Evolutionary conservation across 1,284 basidiomycete genomes (phyloP).

Genomic region (Apiotrichum porosum): DNA sequence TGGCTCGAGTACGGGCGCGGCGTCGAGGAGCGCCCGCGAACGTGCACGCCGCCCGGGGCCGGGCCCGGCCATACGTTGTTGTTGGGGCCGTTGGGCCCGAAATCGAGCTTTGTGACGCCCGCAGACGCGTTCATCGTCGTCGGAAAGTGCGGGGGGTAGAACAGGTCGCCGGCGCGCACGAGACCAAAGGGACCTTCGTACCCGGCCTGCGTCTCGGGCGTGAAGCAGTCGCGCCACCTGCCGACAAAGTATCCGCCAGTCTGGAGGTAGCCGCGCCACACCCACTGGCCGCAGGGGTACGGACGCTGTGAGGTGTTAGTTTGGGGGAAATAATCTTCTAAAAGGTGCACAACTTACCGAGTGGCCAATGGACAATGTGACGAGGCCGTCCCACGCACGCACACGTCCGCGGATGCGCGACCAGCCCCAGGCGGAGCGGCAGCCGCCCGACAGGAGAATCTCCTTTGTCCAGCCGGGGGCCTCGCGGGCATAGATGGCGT

Average conservation of each 20-base stretch:
- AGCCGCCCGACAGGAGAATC: constrained; percentile 42
- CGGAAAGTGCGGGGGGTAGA: constrained; percentile 36
- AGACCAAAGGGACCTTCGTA: constrained; percentile 42
- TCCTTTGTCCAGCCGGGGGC: constrained; percentile 47
- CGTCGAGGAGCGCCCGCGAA: no score
- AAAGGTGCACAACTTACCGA: not conserved
- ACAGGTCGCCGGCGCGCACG: constrained; percentile 36
- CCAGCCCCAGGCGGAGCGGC: constrained; percentile 35
- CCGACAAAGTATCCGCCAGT: constrained; percentile 43
- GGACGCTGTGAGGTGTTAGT: constrained; percentile 14
- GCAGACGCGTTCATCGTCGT: constrained; percentile 28
- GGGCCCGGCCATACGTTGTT: not conserved
- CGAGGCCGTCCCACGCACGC: constrained; percentile 46
- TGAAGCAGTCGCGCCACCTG: constrained; percentile 47
- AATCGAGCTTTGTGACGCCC: constrained; percentile 14
- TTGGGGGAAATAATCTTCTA: no score
- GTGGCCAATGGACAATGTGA: constrained; percentile 26
- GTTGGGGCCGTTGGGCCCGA: not conserved
- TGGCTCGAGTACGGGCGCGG: not conserved
- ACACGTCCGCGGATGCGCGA: constrained; percentile 40
- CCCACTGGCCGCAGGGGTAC: constrained; percentile 38
- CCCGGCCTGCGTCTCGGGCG: constrained; percentile 32
- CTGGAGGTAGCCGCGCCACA: constrained; percentile 46
- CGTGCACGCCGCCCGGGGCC: not conserved
- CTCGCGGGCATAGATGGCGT: constrained; percentile 30